Base-by-base conservation (phyloP, 345 rosid genomes). In the Salix koriyanagi region DNA sequence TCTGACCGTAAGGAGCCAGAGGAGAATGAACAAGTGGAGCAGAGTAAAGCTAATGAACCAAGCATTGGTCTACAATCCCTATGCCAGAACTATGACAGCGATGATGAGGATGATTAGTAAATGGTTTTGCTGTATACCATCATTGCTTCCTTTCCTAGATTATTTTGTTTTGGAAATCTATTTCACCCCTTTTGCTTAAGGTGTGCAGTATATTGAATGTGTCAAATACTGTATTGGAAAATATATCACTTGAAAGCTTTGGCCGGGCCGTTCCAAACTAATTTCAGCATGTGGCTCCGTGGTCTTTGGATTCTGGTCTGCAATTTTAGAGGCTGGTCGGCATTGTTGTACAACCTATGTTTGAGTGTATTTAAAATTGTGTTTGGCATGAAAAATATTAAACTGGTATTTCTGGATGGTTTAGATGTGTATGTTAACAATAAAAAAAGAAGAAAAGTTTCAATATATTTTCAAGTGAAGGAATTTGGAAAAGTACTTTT, bases 21-120 rank as follows among this genome's bases (percentile, higher is more conserved):
- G 75, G 65, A 72, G 36, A 88, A 86, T 69, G 88, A 80, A 70
- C 64, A 73, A 74, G 82, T 64, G 15, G 86, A 77, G 72, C 70
- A 75, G 13, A 78, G 69, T 56, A 79, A 67, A 72, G 50, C 54
- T 32, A 73, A 69, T 25, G 65, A 52, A 62, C 13, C 77, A 11
- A 80, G 76, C 71, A 71, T 7, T 8, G 92, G 85, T 54, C 88
- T 91, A 16, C 84, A 72, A 1, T 91, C 94, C 25, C 74, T 94
- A 5, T 88, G 85, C 70, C 94, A 94, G 76, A 87, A 78, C 54
- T 91, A 92, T 42, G 92, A 82, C 8, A 89, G 90, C 71, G 90
- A 88, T 60, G 90, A 90, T 75, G 93, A 90, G 65, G 94, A 88
- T 34, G 93, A 90, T 46, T 88, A 83, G 75, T 70, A 44, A 73